Percentiles rank a stretch among this genome's conserved stretches.
Evolutionary conservation across 768 basidiomycete genomes (phyloP).

Genomic region (Kockovaella imperatae): DNA sequence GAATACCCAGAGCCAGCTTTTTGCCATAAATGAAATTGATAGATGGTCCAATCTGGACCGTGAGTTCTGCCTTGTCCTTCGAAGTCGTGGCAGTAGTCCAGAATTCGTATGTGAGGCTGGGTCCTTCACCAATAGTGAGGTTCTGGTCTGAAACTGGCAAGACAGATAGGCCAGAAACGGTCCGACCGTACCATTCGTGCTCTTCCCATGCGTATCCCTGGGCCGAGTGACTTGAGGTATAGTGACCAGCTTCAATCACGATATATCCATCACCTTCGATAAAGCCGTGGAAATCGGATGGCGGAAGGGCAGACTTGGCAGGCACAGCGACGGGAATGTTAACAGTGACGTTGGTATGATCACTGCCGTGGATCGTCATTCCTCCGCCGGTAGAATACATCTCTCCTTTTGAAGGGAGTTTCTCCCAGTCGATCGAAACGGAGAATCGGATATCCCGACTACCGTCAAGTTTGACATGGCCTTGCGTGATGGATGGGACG

Average conservation of each 20-base stretch:
- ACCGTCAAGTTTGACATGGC: slow-evolving; percentile 48
- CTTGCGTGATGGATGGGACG: slow-evolving; percentile 49
- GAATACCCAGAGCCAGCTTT: slow-evolving; percentile 27
- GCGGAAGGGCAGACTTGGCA: slow-evolving; percentile 10
- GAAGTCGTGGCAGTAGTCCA: slow-evolving; percentile 14
- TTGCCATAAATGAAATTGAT: slow-evolving; percentile 26
- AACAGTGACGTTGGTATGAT: slow-evolving; percentile 29
- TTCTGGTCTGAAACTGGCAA: slow-evolving; percentile 54
- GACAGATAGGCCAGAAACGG: slow-evolving; percentile 57
- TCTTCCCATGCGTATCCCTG: slow-evolving; percentile 55
- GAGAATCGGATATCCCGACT: slow-evolving; percentile 54
- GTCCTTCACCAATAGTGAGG: slow-evolving; percentile 59
- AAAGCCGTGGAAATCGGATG: slow-evolving; percentile 48
- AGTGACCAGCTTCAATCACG: slow-evolving; percentile 61
- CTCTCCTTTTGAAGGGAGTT: slow-evolving; percentile 25
- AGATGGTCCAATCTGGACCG: slow-evolving; percentile 28
- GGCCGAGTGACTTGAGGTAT: slow-evolving; percentile 50
- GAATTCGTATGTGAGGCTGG: slow-evolving; percentile 54
- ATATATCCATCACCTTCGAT: slow-evolving; percentile 60
- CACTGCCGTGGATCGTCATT: slow-evolving; percentile 11
- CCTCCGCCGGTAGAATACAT: slow-evolving; percentile 4
- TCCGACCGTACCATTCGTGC: slow-evolving; percentile 57
- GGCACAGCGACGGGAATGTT: slow-evolving; percentile 18
- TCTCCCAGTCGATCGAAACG: slow-evolving; percentile 56
- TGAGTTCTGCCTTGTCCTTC: slow-evolving; percentile 15